Evolutionary conservation across 1,284 basidiomycete species (phyloP).

Genomic region (Ganoderma meredithae): DNA sequence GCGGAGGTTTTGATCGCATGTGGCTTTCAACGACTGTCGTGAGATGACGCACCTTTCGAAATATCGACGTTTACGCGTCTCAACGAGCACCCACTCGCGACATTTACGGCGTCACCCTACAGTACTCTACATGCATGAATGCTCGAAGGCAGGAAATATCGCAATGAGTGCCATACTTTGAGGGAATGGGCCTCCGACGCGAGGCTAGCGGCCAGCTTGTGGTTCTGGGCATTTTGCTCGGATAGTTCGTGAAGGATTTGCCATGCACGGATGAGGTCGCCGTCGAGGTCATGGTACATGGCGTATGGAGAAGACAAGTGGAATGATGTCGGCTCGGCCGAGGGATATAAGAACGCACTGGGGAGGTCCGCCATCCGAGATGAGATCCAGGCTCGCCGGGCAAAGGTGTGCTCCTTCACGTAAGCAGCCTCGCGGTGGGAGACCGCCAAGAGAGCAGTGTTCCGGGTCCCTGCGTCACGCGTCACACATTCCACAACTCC

Average conservation of each 20-base stretch:
- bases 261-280: constrained; percentile 78
- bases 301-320: constrained; percentile 19
- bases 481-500: not conserved
- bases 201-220: constrained; percentile 78
- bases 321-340: not conserved
- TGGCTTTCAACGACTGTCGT: not conserved
- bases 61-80: constrained; percentile 95
- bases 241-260: constrained; percentile 82
- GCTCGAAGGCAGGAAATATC: constrained; percentile 22
- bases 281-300: constrained; percentile 63
- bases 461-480: constrained; percentile 7
- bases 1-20: not conserved
- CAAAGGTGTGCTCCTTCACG: not conserved
- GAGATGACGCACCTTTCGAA: constrained; percentile 70
- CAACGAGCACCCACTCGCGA: constrained; percentile 82
- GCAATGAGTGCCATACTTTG: constrained; percentile 63
- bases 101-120: constrained; percentile 83
- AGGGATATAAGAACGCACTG: constrained; percentile 3
- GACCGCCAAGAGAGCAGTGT: not conserved
- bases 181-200: constrained; percentile 80
- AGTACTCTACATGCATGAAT: constrained; percentile 34
- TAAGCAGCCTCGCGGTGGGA: not conserved
- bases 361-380: constrained; percentile 8
- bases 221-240: constrained; percentile 89
- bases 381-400: constrained; percentile 3